Percentiles rank a stretch among this genome's conserved stretches.
These are phyloP conservation scores for Arachis monticola DNA, from an alignment of 331 rosid genomes.

Conservation along the genomic window DNA sequence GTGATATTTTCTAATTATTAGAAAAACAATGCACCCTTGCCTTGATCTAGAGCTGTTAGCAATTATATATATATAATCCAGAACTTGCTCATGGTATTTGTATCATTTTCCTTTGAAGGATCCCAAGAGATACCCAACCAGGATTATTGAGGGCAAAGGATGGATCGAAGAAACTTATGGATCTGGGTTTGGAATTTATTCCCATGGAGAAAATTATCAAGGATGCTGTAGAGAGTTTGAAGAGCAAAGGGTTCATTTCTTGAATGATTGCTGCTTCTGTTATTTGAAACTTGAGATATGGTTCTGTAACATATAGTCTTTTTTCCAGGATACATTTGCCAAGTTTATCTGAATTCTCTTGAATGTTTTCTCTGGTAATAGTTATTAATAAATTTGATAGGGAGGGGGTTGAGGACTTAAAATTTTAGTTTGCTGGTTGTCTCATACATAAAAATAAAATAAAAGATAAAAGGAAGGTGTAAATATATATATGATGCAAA, in stretches of 20 bases:
- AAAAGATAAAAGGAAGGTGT: too few relatives aligned
- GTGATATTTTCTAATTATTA: too few relatives aligned
- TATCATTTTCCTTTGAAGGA: conserved; percentile 43
- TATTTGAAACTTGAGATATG: background rate
- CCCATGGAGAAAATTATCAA: conserved; percentile 83
- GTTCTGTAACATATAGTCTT: conserved; percentile 15
- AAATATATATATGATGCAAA: too few relatives aligned
- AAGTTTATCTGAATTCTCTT: background rate
- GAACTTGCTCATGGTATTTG: conserved; percentile 1
- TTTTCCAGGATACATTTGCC: conserved; percentile 5
- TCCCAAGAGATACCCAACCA: conserved; percentile 71
- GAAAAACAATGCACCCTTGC: too few relatives aligned
- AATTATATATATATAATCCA: too few relatives aligned
- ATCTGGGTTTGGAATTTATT: conserved; percentile 77
- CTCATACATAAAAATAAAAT: too few relatives aligned
- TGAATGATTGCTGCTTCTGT: conserved; percentile 27
- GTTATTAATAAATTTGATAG: background rate
- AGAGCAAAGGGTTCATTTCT: conserved; percentile 68
- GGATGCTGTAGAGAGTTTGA: conserved; percentile 81
- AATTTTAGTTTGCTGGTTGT: background rate
- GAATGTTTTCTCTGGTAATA: background rate
- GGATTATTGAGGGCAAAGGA: conserved; percentile 68
- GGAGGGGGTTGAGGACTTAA: conserved; percentile 14
- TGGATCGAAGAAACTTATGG: conserved; percentile 65
- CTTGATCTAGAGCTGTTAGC: background rate